Evolutionary conservation across 306 rosid species (phyloP).

Genomic region (Biancaea sappan): DNA sequence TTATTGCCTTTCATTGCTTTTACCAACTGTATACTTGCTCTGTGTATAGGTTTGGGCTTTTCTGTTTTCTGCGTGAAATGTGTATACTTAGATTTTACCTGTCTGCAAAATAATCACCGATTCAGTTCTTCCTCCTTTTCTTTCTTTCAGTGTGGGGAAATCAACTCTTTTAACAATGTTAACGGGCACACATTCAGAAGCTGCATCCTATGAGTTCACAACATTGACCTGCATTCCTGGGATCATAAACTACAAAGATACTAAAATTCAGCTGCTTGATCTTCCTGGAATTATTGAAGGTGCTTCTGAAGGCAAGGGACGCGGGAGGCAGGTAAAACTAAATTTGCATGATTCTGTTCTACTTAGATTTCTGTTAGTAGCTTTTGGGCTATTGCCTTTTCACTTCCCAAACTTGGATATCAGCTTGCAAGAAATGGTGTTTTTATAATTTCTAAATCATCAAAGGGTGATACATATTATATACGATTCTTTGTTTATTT

Average conservation of each 20-base stretch:
- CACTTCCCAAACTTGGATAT: neutral
- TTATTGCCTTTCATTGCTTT: constrained; percentile 1
- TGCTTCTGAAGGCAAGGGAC: constrained; percentile 99
- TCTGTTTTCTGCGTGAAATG: neutral
- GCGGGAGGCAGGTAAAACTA: constrained; percentile 88
- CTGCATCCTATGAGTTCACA: constrained; percentile 96
- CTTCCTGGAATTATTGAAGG: constrained; percentile 99
- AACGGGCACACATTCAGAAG: constrained; percentile 93
- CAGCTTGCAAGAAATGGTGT: constrained; percentile 5
- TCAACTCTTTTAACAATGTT: constrained; percentile 93
- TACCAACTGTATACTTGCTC: neutral
- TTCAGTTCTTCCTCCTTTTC: constrained; percentile 15
- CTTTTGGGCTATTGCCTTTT: constrained; percentile 1
- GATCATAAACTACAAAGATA: constrained; percentile 89
- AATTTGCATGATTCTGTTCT: constrained; percentile 21
- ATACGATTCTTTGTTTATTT: constrained; percentile 7
- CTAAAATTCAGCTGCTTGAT: constrained; percentile 95
- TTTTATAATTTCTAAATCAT: neutral
- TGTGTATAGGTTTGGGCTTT: neutral
- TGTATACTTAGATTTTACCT: neutral
- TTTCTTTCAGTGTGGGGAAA: constrained; percentile 85
- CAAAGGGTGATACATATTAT: neutral
- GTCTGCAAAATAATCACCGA: neutral
- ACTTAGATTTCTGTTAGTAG: neutral
- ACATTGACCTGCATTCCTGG: constrained; percentile 97